phyloP scores from a whole-genome alignment of 768 basidiomycete genomes.

The Boletus fagicola region DNA sequence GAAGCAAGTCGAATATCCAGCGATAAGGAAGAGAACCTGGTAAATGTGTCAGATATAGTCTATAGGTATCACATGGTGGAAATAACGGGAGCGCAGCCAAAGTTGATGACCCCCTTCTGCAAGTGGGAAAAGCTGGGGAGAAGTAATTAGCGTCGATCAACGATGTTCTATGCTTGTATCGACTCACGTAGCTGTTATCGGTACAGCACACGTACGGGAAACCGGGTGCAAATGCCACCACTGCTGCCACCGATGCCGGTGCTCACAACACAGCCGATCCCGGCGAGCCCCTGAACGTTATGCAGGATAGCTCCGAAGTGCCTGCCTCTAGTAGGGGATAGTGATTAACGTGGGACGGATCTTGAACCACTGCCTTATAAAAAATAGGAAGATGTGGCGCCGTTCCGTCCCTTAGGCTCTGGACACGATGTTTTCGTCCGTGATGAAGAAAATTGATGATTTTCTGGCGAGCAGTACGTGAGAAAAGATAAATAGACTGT shows the following conservation, averaged over 20 bases:
- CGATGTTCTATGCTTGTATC: not conserved
- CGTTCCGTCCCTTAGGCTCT: too few species aligned
- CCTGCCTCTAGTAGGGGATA: not conserved
- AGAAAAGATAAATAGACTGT: not conserved
- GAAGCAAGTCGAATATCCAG: not conserved
- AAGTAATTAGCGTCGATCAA: not conserved
- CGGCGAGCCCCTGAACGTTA: not conserved
- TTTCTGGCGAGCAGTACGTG: not conserved
- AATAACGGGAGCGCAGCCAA: not conserved
- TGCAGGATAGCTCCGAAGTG: not conserved
- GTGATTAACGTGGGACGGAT: too few species aligned
- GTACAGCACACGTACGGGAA: not conserved
- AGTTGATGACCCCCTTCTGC: not conserved
- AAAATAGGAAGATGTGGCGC: not conserved
- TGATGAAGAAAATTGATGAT: not conserved
- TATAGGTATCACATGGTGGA: not conserved
- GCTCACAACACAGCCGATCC: not conserved
- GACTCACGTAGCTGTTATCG: not conserved
- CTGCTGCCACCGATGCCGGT: not conserved
- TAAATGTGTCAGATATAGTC: not conserved
- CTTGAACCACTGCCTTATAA: not conserved
- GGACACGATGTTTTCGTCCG: not conserved
- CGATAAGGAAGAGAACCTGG: not conserved
- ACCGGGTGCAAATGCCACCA: not conserved
- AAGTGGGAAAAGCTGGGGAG: not conserved